Conservation (phyloP, 2,329 filamentous ascomycete genomes). For the Cadophora malorum region DNA sequence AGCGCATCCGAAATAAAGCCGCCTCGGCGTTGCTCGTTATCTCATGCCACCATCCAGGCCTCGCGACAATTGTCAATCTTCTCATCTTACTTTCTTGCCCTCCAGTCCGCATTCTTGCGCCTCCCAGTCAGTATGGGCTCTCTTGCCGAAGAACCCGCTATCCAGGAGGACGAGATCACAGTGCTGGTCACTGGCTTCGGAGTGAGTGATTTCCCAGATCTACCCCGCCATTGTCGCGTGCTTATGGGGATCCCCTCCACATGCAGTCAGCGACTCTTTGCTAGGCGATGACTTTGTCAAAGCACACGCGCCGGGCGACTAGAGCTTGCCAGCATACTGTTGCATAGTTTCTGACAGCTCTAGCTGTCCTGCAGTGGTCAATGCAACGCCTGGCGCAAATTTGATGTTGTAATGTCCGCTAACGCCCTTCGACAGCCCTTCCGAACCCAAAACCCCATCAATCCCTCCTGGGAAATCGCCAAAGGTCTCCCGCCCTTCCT, state of each 20-base stretch:
- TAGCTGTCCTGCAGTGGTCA: background rate
- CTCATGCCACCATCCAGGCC: background rate
- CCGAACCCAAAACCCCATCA: constrained; percentile 71
- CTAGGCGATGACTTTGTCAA: background rate
- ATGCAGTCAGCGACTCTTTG: background rate
- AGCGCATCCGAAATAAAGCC: background rate
- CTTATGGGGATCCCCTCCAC: background rate
- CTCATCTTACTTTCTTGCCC: background rate
- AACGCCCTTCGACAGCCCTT: constrained; percentile 65
- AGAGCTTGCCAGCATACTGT: constrained; percentile 1
- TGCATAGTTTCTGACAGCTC: background rate
- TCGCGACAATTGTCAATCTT: background rate
- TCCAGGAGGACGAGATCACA: constrained; percentile 55
- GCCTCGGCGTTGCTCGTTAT: background rate
- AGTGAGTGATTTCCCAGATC: constrained; percentile 50
- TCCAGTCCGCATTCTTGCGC: background rate
- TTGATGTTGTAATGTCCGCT: constrained; percentile 12
- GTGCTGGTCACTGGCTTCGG: constrained; percentile 68
- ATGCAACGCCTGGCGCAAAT: background rate
- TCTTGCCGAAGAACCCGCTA: constrained; percentile 1
- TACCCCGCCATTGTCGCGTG: constrained; percentile 13
- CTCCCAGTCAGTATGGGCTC: constrained; percentile 26
- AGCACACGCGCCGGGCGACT: background rate
- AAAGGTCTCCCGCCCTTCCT: constrained; percentile 70
- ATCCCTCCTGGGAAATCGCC: constrained; percentile 84